These are phyloP conservation scores for Viridothelium virens DNA, from an alignment of 495 filamentous ascomycete species.

Conservation along the genomic window DNA sequence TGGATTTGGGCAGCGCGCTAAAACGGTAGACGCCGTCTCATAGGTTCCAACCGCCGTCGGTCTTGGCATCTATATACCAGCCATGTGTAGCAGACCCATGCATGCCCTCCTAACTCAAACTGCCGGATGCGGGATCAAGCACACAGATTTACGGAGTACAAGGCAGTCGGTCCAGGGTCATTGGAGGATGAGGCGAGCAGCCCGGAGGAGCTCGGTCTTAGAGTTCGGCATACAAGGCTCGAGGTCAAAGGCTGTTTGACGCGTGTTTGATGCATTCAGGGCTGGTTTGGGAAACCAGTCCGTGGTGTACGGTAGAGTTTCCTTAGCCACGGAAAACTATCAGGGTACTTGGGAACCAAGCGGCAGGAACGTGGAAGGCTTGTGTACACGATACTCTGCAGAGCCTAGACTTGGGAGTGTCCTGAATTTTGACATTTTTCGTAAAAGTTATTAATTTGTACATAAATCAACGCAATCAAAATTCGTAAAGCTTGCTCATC, in stretches of 20 bases:
- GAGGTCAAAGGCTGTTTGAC: background rate
- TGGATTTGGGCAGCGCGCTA: background rate
- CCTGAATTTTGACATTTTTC: background rate
- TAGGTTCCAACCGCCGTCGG: background rate
- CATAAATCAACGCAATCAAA: background rate
- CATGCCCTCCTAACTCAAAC: background rate
- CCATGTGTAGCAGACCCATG: background rate
- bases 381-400: too few species aligned
- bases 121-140: background rate
- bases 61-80: background rate
- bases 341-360: too few species aligned
- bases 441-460: conserved; percentile 8
- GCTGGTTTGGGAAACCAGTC: too few species aligned
- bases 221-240: background rate
- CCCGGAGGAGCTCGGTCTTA: background rate
- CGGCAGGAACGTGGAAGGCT: too few species aligned
- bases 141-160: background rate
- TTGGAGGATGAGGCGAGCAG: background rate
- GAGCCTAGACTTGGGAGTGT: background rate
- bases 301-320: background rate
- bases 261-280: too few species aligned
- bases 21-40: background rate
- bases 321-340: too few species aligned
- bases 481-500: background rate
- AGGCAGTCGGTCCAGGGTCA: background rate